Conservation (phyloP, 108 stramenopile species). For the Cyclotella atomus region DNA sequence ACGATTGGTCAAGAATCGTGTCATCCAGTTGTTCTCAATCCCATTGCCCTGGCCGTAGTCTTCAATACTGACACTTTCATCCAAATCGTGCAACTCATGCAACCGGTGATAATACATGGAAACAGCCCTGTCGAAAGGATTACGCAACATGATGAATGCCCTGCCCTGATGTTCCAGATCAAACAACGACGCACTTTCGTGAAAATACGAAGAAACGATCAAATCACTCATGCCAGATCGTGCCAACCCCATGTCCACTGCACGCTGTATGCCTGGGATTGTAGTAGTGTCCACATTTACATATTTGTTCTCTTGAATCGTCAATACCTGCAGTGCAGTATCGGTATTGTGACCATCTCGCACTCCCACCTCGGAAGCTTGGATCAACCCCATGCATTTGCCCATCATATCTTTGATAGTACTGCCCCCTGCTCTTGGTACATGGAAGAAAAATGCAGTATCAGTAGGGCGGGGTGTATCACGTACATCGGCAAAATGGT, state of each 20-base stretch:
- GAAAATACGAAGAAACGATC: conserved; percentile 52
- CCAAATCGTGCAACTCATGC: conserved; percentile 35
- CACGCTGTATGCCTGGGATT: conserved; percentile 44
- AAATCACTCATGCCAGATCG: conserved; percentile 40
- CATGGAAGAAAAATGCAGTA: conserved; percentile 58
- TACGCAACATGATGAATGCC: conserved; percentile 50
- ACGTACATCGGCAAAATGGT: conserved; percentile 35
- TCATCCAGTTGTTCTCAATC: conserved; percentile 65
- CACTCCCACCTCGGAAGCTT: conserved; percentile 49
- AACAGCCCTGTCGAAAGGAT: conserved; percentile 55
- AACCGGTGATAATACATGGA: conserved; percentile 50
- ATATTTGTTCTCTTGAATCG: conserved; percentile 41
- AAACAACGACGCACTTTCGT: conserved; percentile 45
- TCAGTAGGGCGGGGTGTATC: conserved; percentile 26
- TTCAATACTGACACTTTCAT: conserved; percentile 36
- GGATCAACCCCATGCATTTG: conserved; percentile 32
- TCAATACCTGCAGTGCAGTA: conserved; percentile 33
- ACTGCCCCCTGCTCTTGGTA: conserved; percentile 50
- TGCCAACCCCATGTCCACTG: conserved; percentile 48
- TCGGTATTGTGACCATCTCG: conserved; percentile 51
- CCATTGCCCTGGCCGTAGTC: conserved; percentile 60
- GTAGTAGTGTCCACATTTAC: conserved; percentile 66
- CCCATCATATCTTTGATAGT: conserved; percentile 51
- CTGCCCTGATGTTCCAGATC: conserved; percentile 50
- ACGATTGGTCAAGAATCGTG: conserved; percentile 42